A percentile compares a stretch with the other conserved stretches of the same genome.
Evolutionary conservation across 2,329 filamentous ascomycete species (phyloP).

Genomic region (Alternaria angustiovoidea): DNA sequence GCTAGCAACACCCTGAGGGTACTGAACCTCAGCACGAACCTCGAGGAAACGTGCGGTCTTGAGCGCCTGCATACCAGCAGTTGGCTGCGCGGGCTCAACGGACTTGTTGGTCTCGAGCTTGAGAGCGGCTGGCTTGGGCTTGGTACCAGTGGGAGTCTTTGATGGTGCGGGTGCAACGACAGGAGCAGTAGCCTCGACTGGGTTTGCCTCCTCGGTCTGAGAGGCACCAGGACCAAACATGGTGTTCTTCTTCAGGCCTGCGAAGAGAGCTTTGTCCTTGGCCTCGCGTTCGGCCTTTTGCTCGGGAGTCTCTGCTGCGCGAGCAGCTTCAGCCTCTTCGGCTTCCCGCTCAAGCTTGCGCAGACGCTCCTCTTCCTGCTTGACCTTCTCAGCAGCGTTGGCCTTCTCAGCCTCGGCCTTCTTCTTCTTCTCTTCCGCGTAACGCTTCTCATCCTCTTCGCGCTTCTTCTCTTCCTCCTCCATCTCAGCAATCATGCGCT

Average conservation of each 20-base stretch:
- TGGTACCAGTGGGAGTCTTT: conserved; percentile 62
- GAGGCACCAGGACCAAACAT: conserved; percentile 56
- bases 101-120: conserved; percentile 88
- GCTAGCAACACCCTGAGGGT: conserved; percentile 77
- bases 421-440: conserved; percentile 73
- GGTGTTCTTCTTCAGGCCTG: conserved; percentile 58
- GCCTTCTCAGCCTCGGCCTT: conserved; percentile 67
- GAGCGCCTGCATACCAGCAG: conserved; percentile 89
- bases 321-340: conserved; percentile 57
- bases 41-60: conserved; percentile 90
- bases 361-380: conserved; percentile 63
- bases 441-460: conserved; percentile 74
- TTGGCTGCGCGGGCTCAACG: conserved; percentile 90
- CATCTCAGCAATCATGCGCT: conserved; percentile 72
- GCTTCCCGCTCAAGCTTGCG: conserved; percentile 59
- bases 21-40: conserved; percentile 77
- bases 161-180: conserved; percentile 26
- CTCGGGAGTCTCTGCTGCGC: conserved; percentile 52
- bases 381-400: conserved; percentile 54
- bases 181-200: conserved; percentile 53
- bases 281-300: conserved; percentile 53
- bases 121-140: conserved; percentile 85
- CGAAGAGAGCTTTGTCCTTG: conserved; percentile 52
- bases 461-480: conserved; percentile 54
- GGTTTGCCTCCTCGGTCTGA: conserved; percentile 44